These are phyloP conservation scores for Tetradesmus obliquus DNA, from an alignment of 139 green algal genomes.

Conservation along the genomic window DNA sequence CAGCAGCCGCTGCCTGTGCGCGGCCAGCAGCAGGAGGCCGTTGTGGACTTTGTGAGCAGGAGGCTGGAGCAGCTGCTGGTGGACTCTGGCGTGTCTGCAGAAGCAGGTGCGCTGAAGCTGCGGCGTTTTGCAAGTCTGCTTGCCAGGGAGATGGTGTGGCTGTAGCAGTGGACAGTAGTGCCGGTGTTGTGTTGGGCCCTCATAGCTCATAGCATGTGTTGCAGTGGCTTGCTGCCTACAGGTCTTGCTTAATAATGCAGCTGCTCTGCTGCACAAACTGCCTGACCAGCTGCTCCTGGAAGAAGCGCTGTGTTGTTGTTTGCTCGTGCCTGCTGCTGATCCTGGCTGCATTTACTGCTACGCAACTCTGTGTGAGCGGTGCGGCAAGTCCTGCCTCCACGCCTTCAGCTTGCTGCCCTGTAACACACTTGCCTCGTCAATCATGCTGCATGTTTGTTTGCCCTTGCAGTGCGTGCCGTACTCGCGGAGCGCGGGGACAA, in stretches of 20 bases:
- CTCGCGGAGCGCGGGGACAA: constrained; percentile 84
- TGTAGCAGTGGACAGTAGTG: neutral
- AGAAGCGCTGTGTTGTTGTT: too few relatives aligned
- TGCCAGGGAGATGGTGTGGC: neutral
- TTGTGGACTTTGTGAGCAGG: constrained; percentile 76
- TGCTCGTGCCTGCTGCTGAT: too few relatives aligned
- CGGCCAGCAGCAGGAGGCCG: constrained; percentile 54
- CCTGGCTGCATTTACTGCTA: too few relatives aligned
- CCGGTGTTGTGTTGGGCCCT: too few relatives aligned
- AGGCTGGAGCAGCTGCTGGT: constrained; percentile 96
- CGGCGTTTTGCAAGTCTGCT: neutral
- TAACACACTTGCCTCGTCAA: too few relatives aligned
- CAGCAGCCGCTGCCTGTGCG: constrained; percentile 85
- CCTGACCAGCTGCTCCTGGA: too few relatives aligned
- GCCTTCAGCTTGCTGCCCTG: too few relatives aligned
- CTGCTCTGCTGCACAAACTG: too few relatives aligned
- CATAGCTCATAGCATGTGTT: too few relatives aligned
- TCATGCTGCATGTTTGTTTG: neutral
- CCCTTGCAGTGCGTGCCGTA: constrained; percentile 81
- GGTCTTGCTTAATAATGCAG: neutral
- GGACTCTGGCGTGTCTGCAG: constrained; percentile 69
- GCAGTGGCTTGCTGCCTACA: neutral
- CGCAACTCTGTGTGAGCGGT: too few relatives aligned
- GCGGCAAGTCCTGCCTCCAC: too few relatives aligned
- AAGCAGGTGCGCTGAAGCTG: constrained; percentile 48